Conservation (phyloP, 2,329 filamentous ascomycete genomes). For the Fusarium denticulatum region DNA sequence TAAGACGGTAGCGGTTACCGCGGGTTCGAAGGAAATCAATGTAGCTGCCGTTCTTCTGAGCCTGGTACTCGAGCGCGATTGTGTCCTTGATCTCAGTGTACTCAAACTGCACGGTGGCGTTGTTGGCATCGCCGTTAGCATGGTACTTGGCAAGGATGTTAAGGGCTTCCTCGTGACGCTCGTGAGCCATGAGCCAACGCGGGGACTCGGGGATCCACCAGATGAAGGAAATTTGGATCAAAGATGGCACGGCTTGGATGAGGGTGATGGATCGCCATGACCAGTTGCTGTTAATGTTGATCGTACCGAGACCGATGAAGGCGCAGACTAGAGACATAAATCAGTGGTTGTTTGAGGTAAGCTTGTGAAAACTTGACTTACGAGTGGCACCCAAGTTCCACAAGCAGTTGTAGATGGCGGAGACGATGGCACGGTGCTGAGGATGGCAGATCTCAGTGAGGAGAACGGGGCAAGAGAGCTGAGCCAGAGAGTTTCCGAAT, state of each 20-base stretch:
- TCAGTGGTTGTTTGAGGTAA: not conserved
- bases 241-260: constrained; percentile 69
- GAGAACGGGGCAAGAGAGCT: constrained; percentile 71
- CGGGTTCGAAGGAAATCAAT: constrained; percentile 69
- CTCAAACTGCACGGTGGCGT: constrained; percentile 72
- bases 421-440: constrained; percentile 72
- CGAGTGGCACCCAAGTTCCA: constrained; percentile 67
- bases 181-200: constrained; percentile 71
- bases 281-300: constrained; percentile 67
- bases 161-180: constrained; percentile 69
- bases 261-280: constrained; percentile 74
- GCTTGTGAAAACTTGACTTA: constrained; percentile 37
- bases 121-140: constrained; percentile 66
- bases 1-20: constrained; percentile 72
- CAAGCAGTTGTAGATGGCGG: constrained; percentile 73
- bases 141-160: constrained; percentile 71
- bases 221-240: constrained; percentile 72
- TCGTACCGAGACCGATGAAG: constrained; percentile 71
- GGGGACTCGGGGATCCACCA: constrained; percentile 74
- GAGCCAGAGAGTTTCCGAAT: constrained; percentile 73
- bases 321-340: constrained; percentile 55
- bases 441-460: constrained; percentile 75
- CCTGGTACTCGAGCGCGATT: constrained; percentile 51
- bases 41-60: constrained; percentile 63
- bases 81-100: constrained; percentile 73